Conservation (phyloP, 306 rosid genomes). For the Sechiopsis laciniata region DNA sequence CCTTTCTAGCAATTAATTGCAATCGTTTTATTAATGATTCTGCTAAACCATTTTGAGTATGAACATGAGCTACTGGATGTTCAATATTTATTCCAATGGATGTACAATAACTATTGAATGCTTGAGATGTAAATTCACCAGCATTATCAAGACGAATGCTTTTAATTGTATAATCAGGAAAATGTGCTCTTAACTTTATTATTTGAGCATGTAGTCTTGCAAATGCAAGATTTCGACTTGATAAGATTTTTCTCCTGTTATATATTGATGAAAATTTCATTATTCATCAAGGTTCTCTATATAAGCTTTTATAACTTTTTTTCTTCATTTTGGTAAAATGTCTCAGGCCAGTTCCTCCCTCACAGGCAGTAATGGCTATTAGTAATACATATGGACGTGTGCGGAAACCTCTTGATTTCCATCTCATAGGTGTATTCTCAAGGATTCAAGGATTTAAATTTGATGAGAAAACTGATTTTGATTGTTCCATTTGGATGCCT, state of each 20-base stretch:
- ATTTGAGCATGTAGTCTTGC: too few relatives aligned
- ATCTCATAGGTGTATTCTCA: slow-evolving; percentile 63
- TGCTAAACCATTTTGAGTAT: too few relatives aligned
- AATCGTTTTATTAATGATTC: too few relatives aligned
- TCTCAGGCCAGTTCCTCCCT: slow-evolving; percentile 88
- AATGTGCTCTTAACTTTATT: too few relatives aligned
- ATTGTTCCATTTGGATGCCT: slow-evolving; percentile 92
- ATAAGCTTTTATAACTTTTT: background rate
- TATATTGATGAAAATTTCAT: background rate
- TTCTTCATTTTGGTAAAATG: slow-evolving; percentile 15
- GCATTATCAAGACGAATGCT: too few relatives aligned
- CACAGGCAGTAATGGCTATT: slow-evolving; percentile 93
- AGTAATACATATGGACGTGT: slow-evolving; percentile 88
- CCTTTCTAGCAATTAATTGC: too few relatives aligned
- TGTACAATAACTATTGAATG: too few relatives aligned
- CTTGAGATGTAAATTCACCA: too few relatives aligned
- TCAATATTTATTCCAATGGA: too few relatives aligned
- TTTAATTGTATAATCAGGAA: too few relatives aligned
- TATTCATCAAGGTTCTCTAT: background rate
- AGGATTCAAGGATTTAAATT: slow-evolving; percentile 50
- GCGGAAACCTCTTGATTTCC: slow-evolving; percentile 71
- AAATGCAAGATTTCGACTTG: too few relatives aligned
- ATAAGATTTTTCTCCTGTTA: background rate
- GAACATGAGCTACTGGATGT: too few relatives aligned
- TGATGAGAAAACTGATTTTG: slow-evolving; percentile 37